These are phyloP conservation scores for Curvularia hawaiiensis DNA, from an alignment of 2,329 filamentous ascomycete species.

Conservation along the genomic window DNA sequence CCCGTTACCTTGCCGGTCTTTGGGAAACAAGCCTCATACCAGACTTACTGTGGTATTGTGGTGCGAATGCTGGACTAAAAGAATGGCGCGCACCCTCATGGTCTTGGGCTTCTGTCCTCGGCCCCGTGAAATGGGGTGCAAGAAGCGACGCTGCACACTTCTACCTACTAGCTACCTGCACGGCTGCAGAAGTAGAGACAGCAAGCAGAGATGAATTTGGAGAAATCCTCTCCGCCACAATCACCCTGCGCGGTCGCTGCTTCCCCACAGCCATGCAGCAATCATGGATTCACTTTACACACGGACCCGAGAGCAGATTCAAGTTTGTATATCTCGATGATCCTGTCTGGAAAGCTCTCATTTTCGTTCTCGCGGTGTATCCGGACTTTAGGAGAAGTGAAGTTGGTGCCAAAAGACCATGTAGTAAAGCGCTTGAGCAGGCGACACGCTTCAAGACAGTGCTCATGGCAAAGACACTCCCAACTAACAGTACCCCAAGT, in stretches of 20 bases:
- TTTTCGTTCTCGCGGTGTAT: too few relatives aligned
- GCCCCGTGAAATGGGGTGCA: not conserved
- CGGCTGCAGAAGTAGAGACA: not conserved
- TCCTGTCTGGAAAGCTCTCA: not conserved
- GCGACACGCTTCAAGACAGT: not conserved
- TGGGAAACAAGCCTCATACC: slow-evolving; percentile 2
- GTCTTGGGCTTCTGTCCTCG: slow-evolving; percentile 7
- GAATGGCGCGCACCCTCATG: slow-evolving; percentile 10
- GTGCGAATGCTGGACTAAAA: not conserved
- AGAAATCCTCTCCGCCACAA: not conserved
- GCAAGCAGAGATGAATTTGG: not conserved
- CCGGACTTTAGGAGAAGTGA: not conserved
- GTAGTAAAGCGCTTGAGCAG: not conserved
- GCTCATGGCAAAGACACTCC: not conserved
- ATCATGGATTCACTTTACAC: not conserved
- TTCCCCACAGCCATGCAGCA: not conserved
- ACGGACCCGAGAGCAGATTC: not conserved
- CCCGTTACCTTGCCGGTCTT: slow-evolving; percentile 4
- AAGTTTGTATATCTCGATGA: not conserved
- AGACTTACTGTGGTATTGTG: not conserved
- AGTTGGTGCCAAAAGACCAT: not conserved
- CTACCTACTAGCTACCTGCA: not conserved
- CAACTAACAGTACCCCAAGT: not conserved
- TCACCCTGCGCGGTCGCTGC: not conserved
- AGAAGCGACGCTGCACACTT: too few relatives aligned